These are phyloP conservation scores for Colletotrichum abscissum DNA, from an alignment of 2,329 filamentous ascomycete species.

Conservation along the genomic window DNA sequence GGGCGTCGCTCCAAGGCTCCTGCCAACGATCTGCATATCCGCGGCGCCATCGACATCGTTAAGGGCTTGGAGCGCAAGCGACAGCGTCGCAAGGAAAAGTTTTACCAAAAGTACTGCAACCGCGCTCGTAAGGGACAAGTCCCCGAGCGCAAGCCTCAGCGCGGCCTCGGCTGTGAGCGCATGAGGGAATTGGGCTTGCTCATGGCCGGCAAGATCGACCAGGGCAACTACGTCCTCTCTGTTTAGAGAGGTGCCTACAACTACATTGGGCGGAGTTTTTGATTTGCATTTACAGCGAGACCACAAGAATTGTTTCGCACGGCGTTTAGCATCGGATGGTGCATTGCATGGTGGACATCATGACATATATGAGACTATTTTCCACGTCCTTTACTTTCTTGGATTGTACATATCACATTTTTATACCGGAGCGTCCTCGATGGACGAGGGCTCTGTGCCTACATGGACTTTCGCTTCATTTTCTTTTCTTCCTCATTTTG, in stretches of 20 bases:
- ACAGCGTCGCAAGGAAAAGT: slow-evolving; percentile 91
- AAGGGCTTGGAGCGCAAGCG: slow-evolving; percentile 96
- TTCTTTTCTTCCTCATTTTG: not conserved
- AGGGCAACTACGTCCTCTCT: slow-evolving; percentile 82
- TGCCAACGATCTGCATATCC: slow-evolving; percentile 71
- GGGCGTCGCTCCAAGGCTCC: slow-evolving; percentile 48
- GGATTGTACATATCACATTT: slow-evolving; percentile 35
- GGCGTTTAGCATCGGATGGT: slow-evolving; percentile 35
- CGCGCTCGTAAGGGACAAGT: slow-evolving; percentile 78
- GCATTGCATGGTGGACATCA: slow-evolving; percentile 38
- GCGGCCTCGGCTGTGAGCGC: slow-evolving; percentile 89
- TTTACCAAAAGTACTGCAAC: slow-evolving; percentile 88
- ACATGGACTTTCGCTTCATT: slow-evolving; percentile 31
- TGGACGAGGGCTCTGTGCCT: slow-evolving; percentile 8
- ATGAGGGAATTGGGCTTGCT: slow-evolving; percentile 90
- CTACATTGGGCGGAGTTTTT: slow-evolving; percentile 6
- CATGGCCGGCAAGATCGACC: slow-evolving; percentile 83
- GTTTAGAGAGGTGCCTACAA: slow-evolving; percentile 55
- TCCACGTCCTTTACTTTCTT: slow-evolving; percentile 19
- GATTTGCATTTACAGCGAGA: slow-evolving; percentile 22
- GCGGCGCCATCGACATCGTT: slow-evolving; percentile 97
- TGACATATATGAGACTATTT: slow-evolving; percentile 38
- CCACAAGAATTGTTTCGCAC: slow-evolving; percentile 7
- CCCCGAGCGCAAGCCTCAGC: slow-evolving; percentile 73
- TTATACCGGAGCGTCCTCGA: slow-evolving; percentile 11